Percentiles rank a stretch among this genome's conserved stretches.
Evolutionary conservation across 2,329 filamentous ascomycete species (phyloP).

Genomic region (Massarina eburnea): DNA sequence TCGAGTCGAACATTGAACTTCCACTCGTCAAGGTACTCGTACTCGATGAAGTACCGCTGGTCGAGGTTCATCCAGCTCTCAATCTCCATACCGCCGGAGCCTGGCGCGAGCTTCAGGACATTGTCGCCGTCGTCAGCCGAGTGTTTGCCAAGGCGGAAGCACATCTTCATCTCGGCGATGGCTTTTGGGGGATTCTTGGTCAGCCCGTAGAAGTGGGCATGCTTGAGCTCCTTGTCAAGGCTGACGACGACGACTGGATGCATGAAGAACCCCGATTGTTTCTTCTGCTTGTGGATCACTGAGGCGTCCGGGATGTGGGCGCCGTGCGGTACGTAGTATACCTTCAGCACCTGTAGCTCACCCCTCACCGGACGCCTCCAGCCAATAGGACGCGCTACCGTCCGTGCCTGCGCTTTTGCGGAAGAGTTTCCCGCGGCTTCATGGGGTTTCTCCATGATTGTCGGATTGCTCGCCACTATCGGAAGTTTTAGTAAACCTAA

Average conservation of each 20-base stretch:
- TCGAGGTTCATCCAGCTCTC: conserved; percentile 21
- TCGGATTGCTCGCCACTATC: too few relatives aligned
- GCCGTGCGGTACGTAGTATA: conserved; percentile 17
- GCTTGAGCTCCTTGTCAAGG: not conserved
- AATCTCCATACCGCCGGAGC: conserved; percentile 12
- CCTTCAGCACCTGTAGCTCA: conserved; percentile 4
- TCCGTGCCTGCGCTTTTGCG: too few relatives aligned
- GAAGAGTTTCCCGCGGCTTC: too few relatives aligned
- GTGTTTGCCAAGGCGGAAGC: conserved; percentile 11
- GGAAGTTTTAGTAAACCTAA: too few relatives aligned
- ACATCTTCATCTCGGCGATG: conserved; percentile 16
- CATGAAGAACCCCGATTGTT: conserved; percentile 19
- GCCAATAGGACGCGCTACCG: too few relatives aligned
- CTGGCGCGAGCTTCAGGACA: conserved; percentile 11
- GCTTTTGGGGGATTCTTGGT: conserved; percentile 15
- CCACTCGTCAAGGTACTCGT: not conserved
- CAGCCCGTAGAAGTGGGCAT: conserved; percentile 18
- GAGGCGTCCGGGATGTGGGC: conserved; percentile 6
- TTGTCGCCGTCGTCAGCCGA: conserved; percentile 3
- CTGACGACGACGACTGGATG: conserved; percentile 18
- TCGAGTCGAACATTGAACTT: not conserved
- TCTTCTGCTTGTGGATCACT: conserved; percentile 17
- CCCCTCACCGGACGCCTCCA: too few relatives aligned
- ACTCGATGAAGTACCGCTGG: conserved; percentile 21
- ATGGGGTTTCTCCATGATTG: too few relatives aligned